These are phyloP conservation scores for Solanum sejunctum DNA, from an alignment of 257 asterid species.

Conservation along the genomic window DNA sequence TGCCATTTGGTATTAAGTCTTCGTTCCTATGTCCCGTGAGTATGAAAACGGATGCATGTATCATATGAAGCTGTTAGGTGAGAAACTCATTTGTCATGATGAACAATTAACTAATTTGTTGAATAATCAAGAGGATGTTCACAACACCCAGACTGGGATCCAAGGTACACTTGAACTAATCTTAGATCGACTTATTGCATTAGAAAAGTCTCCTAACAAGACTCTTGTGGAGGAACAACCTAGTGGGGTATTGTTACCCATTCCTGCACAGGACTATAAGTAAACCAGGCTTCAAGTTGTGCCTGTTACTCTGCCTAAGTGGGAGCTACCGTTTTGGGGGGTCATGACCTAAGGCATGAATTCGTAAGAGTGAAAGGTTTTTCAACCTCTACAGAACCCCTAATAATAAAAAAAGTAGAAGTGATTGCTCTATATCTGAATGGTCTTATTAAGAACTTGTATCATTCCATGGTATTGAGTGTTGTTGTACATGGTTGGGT, in stretches of 20 bases:
- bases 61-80: neutral
- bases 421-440: too few species aligned
- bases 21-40: neutral
- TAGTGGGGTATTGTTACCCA: too few species aligned
- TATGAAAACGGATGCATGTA: neutral
- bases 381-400: neutral
- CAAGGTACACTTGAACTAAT: neutral
- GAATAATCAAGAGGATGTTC: neutral
- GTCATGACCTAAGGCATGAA: too few species aligned
- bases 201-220: neutral
- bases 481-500: too few species aligned
- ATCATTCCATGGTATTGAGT: too few species aligned
- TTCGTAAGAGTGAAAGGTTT: too few species aligned
- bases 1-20: neutral
- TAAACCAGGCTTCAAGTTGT: too few species aligned
- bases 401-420: too few species aligned
- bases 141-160: neutral
- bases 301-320: too few species aligned
- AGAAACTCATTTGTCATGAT: neutral
- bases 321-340: too few species aligned
- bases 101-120: neutral
- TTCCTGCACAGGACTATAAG: too few species aligned
- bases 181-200: neutral
- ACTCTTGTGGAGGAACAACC: too few species aligned
- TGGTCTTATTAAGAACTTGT: neutral